Base-by-base conservation (phyloP, 495 filamentous ascomycete species). In the Tetracladium setigerum region DNA sequence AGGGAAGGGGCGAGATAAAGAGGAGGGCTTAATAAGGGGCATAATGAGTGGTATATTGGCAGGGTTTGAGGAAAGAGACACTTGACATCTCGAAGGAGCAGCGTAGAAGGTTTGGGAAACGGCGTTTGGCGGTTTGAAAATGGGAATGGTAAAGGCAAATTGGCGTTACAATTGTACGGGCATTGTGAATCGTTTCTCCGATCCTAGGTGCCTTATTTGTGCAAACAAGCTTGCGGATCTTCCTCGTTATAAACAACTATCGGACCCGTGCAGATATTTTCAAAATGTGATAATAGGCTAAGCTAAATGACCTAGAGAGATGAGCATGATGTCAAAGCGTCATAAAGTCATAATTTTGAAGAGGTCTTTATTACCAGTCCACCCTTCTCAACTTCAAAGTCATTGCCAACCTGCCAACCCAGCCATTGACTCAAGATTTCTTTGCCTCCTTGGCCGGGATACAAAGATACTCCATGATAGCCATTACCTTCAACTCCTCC, bases 351-450 rank as follows among this genome's bases (percentile, higher is more conserved):
- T 51, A 56, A 54, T 46, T 55, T 57, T 11, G 41, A 42, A 39
- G 19, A n/a, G 56, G 58, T 53, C 62, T 63, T 61, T 51, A 59
- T 62, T 57, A 72, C 67, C 55, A 85, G 55, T 4, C 74, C 82
- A 12, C 80, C 81, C 34, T 79, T 68, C 44, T 74, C 62, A n/a
- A 84, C 60, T 4, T 72, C 68, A 62, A 83, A 95, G 14, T 95
- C 75, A 40, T 69, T 69, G 0, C 83, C 88, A 51, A 71, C 72
- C 43, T 71, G 73, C 86, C 87, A 92, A 11, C 86, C 86, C 56
- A 84, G 69, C 91, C 91, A 97, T 42, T 76, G 61, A 41, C 70
- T 67, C 50, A 97, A 53, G 4, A 77, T 72, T 34, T 83, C 78
- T 58, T 82, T 77, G 6, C 89, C 87, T 11, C 84, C 88, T 14